Percentiles rank a stretch among this genome's conserved stretches.
Conservation (phyloP, 495 filamentous ascomycete species). For the Penicillium arizonense region DNA sequence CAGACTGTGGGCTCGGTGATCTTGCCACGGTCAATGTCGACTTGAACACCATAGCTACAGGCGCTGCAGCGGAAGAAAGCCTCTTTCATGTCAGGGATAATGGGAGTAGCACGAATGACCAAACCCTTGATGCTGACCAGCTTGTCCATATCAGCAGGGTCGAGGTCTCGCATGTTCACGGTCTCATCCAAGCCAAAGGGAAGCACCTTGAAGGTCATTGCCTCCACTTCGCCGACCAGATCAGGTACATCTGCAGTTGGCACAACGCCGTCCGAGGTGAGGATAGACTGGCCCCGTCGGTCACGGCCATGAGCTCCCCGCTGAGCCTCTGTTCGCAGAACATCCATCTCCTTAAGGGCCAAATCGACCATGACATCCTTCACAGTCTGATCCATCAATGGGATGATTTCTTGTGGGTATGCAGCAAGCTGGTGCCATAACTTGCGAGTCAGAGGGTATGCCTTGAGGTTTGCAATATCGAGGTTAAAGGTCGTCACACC, state of each 20-base stretch:
- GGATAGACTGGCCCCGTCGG: constrained; percentile 27
- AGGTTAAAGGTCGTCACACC: constrained; percentile 82
- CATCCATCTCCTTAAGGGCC: constrained; percentile 76
- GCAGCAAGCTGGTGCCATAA: constrained; percentile 92
- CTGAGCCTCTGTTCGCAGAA: constrained; percentile 58
- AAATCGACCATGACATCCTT: constrained; percentile 93
- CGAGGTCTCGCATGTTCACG: constrained; percentile 92
- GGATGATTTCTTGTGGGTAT: constrained; percentile 94
- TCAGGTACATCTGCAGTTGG: constrained; percentile 77
- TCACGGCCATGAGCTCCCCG: constrained; percentile 28
- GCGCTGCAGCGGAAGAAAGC: constrained; percentile 94
- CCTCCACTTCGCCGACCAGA: constrained; percentile 62
- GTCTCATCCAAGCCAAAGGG: constrained; percentile 85
- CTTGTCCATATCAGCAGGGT: constrained; percentile 94
- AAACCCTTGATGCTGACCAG: constrained; percentile 94
- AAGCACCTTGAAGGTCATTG: constrained; percentile 77
- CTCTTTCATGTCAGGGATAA: constrained; percentile 98
- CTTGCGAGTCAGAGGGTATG: constrained; percentile 88
- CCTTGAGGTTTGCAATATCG: constrained; percentile 84
- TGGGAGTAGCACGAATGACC: constrained; percentile 91
- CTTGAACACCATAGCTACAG: constrained; percentile 86
- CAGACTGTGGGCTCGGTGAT: constrained; percentile 93
- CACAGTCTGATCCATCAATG: constrained; percentile 90
- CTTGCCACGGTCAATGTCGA: constrained; percentile 91
- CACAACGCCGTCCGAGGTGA: constrained; percentile 70